These are phyloP conservation scores for Alternaria burnsii DNA, from an alignment of 2,329 filamentous ascomycete genomes.

Conservation along the genomic window DNA sequence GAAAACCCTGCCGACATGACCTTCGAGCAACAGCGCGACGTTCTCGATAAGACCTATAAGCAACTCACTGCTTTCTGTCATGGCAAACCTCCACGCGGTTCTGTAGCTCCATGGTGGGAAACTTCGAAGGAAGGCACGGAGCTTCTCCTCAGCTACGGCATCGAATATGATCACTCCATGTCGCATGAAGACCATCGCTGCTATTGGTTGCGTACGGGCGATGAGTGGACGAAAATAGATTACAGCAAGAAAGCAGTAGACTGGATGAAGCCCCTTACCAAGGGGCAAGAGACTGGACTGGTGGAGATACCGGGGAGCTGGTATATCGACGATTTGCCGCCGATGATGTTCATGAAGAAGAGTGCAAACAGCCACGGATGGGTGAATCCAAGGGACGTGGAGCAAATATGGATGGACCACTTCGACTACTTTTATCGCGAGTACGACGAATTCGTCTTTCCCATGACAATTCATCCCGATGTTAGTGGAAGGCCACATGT, in stretches of 20 bases:
- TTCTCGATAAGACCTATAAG: constrained; percentile 77
- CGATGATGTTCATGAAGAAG: constrained; percentile 77
- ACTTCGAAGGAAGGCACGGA: constrained; percentile 72
- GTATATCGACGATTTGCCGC: constrained; percentile 68
- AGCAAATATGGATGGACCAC: constrained; percentile 72
- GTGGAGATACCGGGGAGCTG: constrained; percentile 73
- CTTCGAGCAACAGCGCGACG: constrained; percentile 76
- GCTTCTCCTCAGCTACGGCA: constrained; percentile 70
- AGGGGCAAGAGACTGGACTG: constrained; percentile 67
- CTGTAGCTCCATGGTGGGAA: constrained; percentile 81
- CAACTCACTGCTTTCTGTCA: constrained; percentile 74
- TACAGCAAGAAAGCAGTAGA: constrained; percentile 68
- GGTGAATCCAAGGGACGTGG: constrained; percentile 65
- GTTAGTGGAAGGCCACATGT: constrained; percentile 71
- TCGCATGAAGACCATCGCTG: constrained; percentile 70
- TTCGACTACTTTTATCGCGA: constrained; percentile 80
- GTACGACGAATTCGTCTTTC: constrained; percentile 79
- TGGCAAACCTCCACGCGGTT: constrained; percentile 74
- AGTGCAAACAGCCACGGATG: constrained; percentile 71
- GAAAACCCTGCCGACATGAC: constrained; percentile 78
- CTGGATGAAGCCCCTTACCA: constrained; percentile 72
- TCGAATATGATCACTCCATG: constrained; percentile 76
- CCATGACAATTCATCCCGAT: constrained; percentile 80
- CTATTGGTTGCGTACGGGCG: constrained; percentile 70
- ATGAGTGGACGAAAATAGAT: constrained; percentile 74